Evolutionary conservation across 176 grass and related monocot genomes (phyloP).

Genomic region (Rhynchospora breviuscula): DNA sequence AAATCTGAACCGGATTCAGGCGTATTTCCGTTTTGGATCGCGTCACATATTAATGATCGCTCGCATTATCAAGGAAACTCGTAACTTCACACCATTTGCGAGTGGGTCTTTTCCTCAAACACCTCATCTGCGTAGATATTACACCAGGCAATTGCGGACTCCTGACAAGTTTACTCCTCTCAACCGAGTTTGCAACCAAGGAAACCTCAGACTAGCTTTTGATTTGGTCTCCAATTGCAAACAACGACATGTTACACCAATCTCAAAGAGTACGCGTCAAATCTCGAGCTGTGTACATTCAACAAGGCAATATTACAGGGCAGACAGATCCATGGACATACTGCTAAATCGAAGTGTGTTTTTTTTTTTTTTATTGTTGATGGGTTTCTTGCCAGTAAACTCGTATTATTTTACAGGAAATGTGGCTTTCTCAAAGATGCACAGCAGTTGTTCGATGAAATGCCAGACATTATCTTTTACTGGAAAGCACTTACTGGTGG

Average conservation of each 20-base stretch:
- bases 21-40: too few species aligned
- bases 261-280: constrained; percentile 43
- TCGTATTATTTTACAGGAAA: constrained; percentile 86
- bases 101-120: background rate
- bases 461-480: too few species aligned
- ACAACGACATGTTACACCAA: constrained; percentile 19
- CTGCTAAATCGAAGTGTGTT: constrained; percentile 30
- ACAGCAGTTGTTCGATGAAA: too few species aligned
- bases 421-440: constrained; percentile 39
- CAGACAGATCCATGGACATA: constrained; percentile 57
- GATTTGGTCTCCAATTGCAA: constrained; percentile 22
- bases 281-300: constrained; percentile 63
- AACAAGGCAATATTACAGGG: constrained; percentile 38
- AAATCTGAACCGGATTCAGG: too few species aligned
- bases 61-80: background rate
- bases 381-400: constrained; percentile 69
- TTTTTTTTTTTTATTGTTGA: background rate
- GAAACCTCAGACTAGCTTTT: constrained; percentile 53
- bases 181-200: constrained; percentile 48
- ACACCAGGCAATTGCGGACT: background rate
- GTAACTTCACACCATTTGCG: background rate
- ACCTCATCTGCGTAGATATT: background rate
- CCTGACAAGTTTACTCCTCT: constrained; percentile 13
- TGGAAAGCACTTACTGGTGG: constrained; percentile 2
- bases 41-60: background rate